These are phyloP conservation scores for Camellia lanceoleosa DNA, from an alignment of 148 eudicot genomes.

Conservation along the genomic window DNA sequence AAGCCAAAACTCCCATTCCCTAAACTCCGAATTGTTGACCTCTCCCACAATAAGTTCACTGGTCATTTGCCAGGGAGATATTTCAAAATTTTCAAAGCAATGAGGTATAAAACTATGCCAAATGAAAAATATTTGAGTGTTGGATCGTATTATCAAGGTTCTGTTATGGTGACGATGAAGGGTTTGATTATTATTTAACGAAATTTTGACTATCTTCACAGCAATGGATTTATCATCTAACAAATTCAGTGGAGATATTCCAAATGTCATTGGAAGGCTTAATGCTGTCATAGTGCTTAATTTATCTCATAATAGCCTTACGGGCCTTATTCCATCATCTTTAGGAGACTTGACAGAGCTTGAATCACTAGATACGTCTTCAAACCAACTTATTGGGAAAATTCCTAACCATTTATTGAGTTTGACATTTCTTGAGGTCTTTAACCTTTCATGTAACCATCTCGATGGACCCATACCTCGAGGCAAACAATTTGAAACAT, in stretches of 20 bases:
- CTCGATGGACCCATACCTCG: neutral
- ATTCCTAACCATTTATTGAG: neutral
- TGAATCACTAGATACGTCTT: constrained; percentile 5
- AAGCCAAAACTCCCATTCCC: constrained; percentile 12
- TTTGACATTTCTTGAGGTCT: neutral
- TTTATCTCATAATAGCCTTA: constrained; percentile 15
- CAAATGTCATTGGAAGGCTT: constrained; percentile 13
- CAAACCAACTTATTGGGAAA: constrained; percentile 8
- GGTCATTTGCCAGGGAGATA: constrained; percentile 15
- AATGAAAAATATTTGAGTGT: neutral
- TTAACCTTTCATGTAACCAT: neutral
- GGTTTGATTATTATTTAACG: too few species aligned
- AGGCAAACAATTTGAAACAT: neutral
- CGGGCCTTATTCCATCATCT: constrained; percentile 14
- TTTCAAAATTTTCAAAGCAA: constrained; percentile 20
- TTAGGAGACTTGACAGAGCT: constrained; percentile 14
- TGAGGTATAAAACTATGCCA: neutral
- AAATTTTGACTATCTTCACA: constrained; percentile 4
- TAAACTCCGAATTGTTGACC: constrained; percentile 47
- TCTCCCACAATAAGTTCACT: constrained; percentile 41
- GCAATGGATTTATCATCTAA: constrained; percentile 20
- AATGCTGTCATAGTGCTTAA: constrained; percentile 9
- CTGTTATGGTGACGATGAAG: too few species aligned
- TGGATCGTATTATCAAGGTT: too few species aligned
- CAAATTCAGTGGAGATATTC: constrained; percentile 14